Evolutionary conservation across 2,329 filamentous ascomycete species (phyloP).

Genomic region (Fusarium nurragi): DNA sequence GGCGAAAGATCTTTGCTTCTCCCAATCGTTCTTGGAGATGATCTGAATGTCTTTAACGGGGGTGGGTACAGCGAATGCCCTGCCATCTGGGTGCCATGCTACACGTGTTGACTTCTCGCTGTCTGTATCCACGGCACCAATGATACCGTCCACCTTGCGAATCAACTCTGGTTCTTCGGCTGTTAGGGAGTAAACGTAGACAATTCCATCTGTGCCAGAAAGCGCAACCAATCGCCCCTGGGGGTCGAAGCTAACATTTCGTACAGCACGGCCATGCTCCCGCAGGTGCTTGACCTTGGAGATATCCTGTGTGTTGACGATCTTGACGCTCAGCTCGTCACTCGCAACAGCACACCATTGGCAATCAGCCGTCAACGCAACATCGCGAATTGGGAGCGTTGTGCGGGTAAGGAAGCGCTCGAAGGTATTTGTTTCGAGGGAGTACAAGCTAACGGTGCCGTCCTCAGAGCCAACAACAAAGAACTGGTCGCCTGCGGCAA

Average conservation of each 20-base stretch:
- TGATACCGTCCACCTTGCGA: slow-evolving; percentile 85
- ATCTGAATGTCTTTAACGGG: slow-evolving; percentile 85
- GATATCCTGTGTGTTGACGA: slow-evolving; percentile 85
- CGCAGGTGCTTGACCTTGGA: slow-evolving; percentile 79
- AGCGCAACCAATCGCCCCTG: slow-evolving; percentile 79
- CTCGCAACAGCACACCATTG: slow-evolving; percentile 96
- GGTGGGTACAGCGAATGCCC: slow-evolving; percentile 87
- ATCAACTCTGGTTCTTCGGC: slow-evolving; percentile 83
- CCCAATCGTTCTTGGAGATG: slow-evolving; percentile 89
- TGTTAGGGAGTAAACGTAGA: slow-evolving; percentile 89
- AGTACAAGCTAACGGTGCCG: slow-evolving; percentile 94
- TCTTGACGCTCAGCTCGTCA: slow-evolving; percentile 90
- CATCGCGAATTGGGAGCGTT: slow-evolving; percentile 85
- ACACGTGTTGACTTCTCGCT: slow-evolving; percentile 75
- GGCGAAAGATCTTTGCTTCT: slow-evolving; percentile 81
- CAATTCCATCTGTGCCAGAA: slow-evolving; percentile 86
- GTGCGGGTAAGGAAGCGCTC: slow-evolving; percentile 85
- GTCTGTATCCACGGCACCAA: slow-evolving; percentile 80
- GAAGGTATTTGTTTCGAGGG: slow-evolving; percentile 76
- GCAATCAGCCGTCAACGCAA: slow-evolving; percentile 81
- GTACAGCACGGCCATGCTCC: slow-evolving; percentile 87
- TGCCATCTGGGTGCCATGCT: slow-evolving; percentile 93
- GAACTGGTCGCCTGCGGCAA: slow-evolving; percentile 80
- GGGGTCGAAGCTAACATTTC: slow-evolving; percentile 89
- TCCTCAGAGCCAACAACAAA: slow-evolving; percentile 93